Conservation (phyloP, 2,329 filamentous ascomycete genomes). For the Sphaerulina populicola region DNA sequence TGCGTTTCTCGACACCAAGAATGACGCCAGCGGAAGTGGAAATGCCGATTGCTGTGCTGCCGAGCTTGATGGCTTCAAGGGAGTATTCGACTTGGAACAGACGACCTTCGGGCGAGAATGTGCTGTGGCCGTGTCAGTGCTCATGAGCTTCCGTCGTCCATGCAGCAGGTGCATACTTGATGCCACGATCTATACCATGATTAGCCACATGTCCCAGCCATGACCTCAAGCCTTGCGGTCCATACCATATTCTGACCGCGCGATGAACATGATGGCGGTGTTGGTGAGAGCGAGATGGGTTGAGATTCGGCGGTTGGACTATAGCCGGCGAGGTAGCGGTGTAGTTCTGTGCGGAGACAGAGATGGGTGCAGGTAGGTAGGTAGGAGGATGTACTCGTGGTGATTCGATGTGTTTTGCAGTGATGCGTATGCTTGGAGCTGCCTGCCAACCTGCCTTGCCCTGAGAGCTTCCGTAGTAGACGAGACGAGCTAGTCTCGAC, state of each 20-base stretch:
- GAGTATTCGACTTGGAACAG: slow-evolving; percentile 99
- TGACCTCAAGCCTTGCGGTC: slow-evolving; percentile 23
- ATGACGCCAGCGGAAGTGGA: slow-evolving; percentile 92
- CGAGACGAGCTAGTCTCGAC: not conserved
- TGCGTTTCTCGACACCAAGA: slow-evolving; percentile 96
- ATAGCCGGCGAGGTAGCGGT: not conserved
- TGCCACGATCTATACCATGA: slow-evolving; percentile 70
- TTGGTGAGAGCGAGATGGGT: not conserved
- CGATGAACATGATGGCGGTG: slow-evolving; percentile 85
- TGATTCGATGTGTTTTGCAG: not conserved
- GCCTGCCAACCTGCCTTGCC: not conserved
- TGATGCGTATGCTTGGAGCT: not conserved
- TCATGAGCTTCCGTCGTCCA: not conserved
- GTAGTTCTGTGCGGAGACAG: not conserved
- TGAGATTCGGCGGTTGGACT: not conserved
- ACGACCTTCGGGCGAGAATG: slow-evolving; percentile 98
- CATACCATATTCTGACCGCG: slow-evolving; percentile 99
- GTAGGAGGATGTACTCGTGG: no score
- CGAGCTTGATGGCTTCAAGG: slow-evolving; percentile 98
- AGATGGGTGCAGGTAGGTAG: not conserved
- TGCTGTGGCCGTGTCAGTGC: slow-evolving; percentile 49
- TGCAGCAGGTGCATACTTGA: slow-evolving; percentile 60
- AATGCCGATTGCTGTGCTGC: slow-evolving; percentile 93
- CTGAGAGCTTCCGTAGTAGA: not conserved
- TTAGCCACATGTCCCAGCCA: slow-evolving; percentile 22